Conservation (phyloP, 1,139 yeast species). For the Scheffersomyces segobiensis region DNA sequence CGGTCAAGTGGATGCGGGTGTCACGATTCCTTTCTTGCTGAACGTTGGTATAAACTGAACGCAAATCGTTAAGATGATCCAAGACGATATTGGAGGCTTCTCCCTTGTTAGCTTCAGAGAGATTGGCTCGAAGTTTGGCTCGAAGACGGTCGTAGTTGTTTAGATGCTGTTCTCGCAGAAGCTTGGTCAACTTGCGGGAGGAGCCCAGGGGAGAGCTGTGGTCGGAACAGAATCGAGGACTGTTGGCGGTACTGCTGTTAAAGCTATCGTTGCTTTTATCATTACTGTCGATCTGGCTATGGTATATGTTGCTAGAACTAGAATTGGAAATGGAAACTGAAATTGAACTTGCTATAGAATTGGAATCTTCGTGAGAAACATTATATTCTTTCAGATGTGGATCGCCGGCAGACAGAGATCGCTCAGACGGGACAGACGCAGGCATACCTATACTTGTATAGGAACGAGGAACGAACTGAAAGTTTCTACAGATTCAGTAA, state of each 20-base stretch:
- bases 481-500: background rate
- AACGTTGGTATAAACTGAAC: conserved; percentile 28
- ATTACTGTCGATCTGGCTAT: background rate
- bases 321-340: background rate
- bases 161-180: conserved; percentile 19
- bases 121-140: conserved; percentile 18
- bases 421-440: background rate
- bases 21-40: conserved; percentile 29
- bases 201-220: background rate
- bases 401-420: background rate
- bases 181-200: conserved; percentile 8
- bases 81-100: conserved; percentile 30
- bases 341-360: too few species aligned
- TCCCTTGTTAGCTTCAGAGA: conserved; percentile 36
- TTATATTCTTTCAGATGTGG: background rate
- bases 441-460: background rate
- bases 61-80: conserved; percentile 28
- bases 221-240: background rate
- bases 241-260: background rate
- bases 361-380: background rate
- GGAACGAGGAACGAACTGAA: background rate
- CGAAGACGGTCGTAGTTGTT: conserved; percentile 27
- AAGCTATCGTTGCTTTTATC: background rate
- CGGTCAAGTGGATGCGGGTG: conserved; percentile 29
- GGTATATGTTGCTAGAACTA: background rate